Evolutionary conservation across 805 yeast genomes (phyloP), one percentile per base, ranked within the genome.

Genomic region (Brettanomyces nanus): DNA sequence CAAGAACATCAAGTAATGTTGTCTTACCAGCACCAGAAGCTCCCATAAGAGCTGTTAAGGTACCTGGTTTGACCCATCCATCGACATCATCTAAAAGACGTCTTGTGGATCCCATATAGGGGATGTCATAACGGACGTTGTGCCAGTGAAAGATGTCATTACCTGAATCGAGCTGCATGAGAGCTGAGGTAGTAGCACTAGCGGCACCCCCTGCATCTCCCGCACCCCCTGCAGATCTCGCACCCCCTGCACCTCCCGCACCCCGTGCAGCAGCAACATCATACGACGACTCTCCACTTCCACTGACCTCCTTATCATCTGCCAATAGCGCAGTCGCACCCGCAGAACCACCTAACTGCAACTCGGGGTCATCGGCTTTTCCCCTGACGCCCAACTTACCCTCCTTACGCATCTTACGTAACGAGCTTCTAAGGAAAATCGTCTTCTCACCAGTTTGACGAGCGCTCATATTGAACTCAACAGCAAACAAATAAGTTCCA

Each of bases 61-160:
- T 79, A 40, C 86, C 86, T 13, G 87, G 87, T 51, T 77, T 77
- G 27, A 81, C 86, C 80, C 82, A 80, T 28, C 90, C 90, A 52
- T 78, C 83, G 40, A 81, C 82, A 40, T 70, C 65, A 43, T 65
- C 63, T 51, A 81, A 60, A 38, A 81, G 67, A 34, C 75, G 65
- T 47, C 83, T 64, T 11, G 71, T 64, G 40, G 69, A 79, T 26
- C 61, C 61, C 48, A 77, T 73, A 45, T 75, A 73, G 48, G 71
- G 68, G 39, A 82, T 75, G 44, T 75, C 80, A 53, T 77, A 82
- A 49, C 77, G 70, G 21, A 82, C 74, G 49, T 82, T 68, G 54
- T 73, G 70, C 90, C 90, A 82, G 50, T 77, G 83, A 68, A 80
- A 80, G 28, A 78, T 70, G 34, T 73, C 75, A 14, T 56, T 55